These are phyloP conservation scores for Knoxdaviesia capensis DNA, from an alignment of 2,329 filamentous ascomycete genomes.

Conservation along the genomic window DNA sequence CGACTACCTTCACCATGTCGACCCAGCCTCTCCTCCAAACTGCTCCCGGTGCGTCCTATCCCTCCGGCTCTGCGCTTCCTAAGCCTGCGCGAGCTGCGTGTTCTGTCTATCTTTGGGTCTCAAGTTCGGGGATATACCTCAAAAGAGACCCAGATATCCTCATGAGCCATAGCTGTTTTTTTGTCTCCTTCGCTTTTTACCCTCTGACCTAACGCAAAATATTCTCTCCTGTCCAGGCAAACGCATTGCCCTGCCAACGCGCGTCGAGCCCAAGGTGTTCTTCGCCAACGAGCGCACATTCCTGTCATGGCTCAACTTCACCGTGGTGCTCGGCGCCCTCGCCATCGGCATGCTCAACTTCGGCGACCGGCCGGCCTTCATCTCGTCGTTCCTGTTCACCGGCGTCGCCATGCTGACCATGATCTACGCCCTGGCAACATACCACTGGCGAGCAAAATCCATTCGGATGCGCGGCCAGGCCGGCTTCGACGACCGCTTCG, in stretches of 20 bases:
- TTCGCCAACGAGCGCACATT: slow-evolving; percentile 99
- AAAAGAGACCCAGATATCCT: too few relatives aligned
- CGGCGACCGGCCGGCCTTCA: slow-evolving; percentile 82
- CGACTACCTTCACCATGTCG: slow-evolving; percentile 45
- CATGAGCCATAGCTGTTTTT: too few relatives aligned
- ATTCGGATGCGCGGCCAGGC: slow-evolving; percentile 82
- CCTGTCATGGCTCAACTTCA: slow-evolving; percentile 99
- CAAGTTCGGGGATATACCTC: too few relatives aligned
- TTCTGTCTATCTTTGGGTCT: too few relatives aligned
- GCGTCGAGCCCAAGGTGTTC: slow-evolving; percentile 98
- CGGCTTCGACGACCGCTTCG: slow-evolving; percentile 90
- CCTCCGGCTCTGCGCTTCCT: too few relatives aligned
- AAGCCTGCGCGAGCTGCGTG: too few relatives aligned
- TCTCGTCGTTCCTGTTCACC: slow-evolving; percentile 85
- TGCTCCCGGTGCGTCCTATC: slow-evolving; percentile 48
- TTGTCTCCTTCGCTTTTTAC: too few relatives aligned
- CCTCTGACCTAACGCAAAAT: not conserved
- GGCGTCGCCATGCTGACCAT: slow-evolving; percentile 86
- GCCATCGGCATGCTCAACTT: slow-evolving; percentile 97
- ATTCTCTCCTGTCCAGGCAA: slow-evolving; percentile 45
- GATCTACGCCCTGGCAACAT: slow-evolving; percentile 85
- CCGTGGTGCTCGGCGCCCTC: slow-evolving; percentile 89
- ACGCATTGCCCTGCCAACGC: slow-evolving; percentile 90
- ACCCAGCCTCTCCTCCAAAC: slow-evolving; percentile 91
- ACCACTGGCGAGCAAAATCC: slow-evolving; percentile 90